Conservation (phyloP, 768 basidiomycete species). For the Podaxis sp. region DNA sequence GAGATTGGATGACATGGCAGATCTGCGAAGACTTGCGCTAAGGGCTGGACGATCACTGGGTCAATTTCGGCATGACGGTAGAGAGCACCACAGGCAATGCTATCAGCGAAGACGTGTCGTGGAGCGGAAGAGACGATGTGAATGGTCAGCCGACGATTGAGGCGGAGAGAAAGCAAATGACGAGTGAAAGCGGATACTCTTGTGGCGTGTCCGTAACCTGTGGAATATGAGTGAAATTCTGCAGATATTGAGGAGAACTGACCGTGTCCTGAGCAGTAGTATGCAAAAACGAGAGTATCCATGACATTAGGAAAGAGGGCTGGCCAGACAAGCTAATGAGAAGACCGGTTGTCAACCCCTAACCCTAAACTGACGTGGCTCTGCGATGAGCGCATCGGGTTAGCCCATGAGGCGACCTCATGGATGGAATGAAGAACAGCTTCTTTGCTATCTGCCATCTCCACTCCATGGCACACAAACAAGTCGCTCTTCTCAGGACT, state of each 20-base stretch:
- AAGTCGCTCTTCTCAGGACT: not conserved
- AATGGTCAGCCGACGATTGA: slow-evolving; percentile 43
- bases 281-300: slow-evolving; percentile 45
- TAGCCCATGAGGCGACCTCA: slow-evolving; percentile 2
- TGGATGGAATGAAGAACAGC: too few relatives aligned
- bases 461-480: slow-evolving; percentile 8
- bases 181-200: slow-evolving; percentile 73
- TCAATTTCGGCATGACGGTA: slow-evolving; percentile 77
- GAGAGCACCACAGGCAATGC: slow-evolving; percentile 57
- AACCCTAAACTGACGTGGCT: slow-evolving; percentile 18
- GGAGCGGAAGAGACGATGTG: slow-evolving; percentile 78
- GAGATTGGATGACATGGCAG: not conserved
- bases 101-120: slow-evolving; percentile 65
- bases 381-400: not conserved
- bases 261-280: slow-evolving; percentile 81
- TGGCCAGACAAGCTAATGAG: not conserved
- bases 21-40: slow-evolving; percentile 54
- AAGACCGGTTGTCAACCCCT: slow-evolving; percentile 8
- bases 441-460: too few relatives aligned
- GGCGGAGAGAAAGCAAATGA: slow-evolving; percentile 50
- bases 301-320: not conserved
- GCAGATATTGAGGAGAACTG: slow-evolving; percentile 20
- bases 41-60: slow-evolving; percentile 77
- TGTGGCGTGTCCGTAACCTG: slow-evolving; percentile 85
- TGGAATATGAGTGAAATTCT: not conserved